Evolutionary conservation across 2,329 filamentous ascomycete species (phyloP).

Genomic region (Graphiopsis chlorocephala): DNA sequence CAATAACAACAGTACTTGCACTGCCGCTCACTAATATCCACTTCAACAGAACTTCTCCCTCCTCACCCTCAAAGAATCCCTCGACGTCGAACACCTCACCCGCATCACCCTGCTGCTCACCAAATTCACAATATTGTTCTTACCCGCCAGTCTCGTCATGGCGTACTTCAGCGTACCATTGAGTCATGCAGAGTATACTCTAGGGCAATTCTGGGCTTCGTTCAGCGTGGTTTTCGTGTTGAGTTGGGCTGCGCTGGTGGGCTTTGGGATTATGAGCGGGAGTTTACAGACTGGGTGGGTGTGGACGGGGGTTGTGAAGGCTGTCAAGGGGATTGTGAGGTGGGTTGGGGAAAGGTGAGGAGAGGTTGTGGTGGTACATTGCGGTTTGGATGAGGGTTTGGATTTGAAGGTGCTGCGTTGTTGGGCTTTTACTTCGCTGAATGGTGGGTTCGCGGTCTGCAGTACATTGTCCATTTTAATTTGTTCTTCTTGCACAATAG

Average conservation of each 20-base stretch:
- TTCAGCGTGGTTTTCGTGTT: constrained; percentile 63
- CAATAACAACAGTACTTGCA: constrained; percentile 42
- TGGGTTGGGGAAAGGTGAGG: constrained; percentile 2
- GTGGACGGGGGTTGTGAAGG: constrained; percentile 15
- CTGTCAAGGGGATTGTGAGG: constrained; percentile 17
- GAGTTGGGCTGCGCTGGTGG: constrained; percentile 57
- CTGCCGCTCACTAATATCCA: background rate
- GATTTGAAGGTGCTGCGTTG: too few species aligned
- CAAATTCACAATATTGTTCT: constrained; percentile 72
- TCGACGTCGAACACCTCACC: constrained; percentile 68
- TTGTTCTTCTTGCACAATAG: too few species aligned
- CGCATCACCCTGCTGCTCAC: constrained; percentile 69
- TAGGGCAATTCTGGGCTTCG: constrained; percentile 63
- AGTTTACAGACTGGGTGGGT: constrained; percentile 46
- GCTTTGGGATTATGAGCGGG: constrained; percentile 57
- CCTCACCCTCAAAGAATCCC: constrained; percentile 71
- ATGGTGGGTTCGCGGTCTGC: too few species aligned
- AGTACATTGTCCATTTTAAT: too few species aligned
- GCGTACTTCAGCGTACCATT: constrained; percentile 71
- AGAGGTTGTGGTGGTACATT: background rate
- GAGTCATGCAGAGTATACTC: constrained; percentile 58
- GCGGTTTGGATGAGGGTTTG: too few species aligned
- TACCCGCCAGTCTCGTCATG: constrained; percentile 72
- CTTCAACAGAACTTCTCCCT: constrained; percentile 69
- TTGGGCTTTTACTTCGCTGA: too few species aligned